Conservation (phyloP, 2,329 filamentous ascomycete species). For the Escovopsis sp. region DNA sequence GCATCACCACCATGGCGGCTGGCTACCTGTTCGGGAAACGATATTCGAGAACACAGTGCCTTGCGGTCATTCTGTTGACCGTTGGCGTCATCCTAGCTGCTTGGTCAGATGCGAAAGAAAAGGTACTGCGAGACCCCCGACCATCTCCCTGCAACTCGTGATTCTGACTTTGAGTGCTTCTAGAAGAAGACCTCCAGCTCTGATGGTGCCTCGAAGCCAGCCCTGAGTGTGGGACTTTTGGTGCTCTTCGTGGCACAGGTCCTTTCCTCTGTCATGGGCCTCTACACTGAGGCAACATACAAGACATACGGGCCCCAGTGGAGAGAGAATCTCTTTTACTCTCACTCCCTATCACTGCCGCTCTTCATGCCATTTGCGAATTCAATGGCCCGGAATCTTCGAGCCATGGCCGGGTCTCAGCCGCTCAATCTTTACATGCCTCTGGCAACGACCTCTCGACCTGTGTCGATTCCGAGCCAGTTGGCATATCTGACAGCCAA, state of each 20-base stretch:
- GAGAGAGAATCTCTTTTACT: constrained; percentile 95
- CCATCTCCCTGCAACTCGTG: not conserved
- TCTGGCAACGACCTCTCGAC: constrained; percentile 5
- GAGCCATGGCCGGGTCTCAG: constrained; percentile 47
- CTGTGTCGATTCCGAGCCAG: constrained; percentile 43
- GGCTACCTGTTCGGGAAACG: constrained; percentile 75
- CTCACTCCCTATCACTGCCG: constrained; percentile 59
- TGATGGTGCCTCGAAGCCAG: constrained; percentile 10
- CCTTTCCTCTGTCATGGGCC: constrained; percentile 83
- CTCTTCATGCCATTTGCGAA: constrained; percentile 61
- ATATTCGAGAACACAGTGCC: constrained; percentile 66
- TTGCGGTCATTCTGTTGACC: constrained; percentile 72
- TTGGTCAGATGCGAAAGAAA: constrained; percentile 74
- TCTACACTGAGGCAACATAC: constrained; percentile 90
- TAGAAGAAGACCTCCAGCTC: not conserved
- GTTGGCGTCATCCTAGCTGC: constrained; percentile 76
- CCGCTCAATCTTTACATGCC: constrained; percentile 28
- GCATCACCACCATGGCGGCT: constrained; percentile 88
- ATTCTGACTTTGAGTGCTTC: not conserved
- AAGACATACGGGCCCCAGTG: constrained; percentile 74
- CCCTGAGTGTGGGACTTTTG: constrained; percentile 50
- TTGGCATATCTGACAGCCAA: constrained; percentile 59
- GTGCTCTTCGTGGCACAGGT: constrained; percentile 82
- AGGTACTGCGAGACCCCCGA: constrained; percentile 37
- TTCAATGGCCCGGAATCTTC: constrained; percentile 49